Base-by-base conservation (phyloP, 192 early-diverging fungal genomes). In the Backusella morwellensis region DNA sequence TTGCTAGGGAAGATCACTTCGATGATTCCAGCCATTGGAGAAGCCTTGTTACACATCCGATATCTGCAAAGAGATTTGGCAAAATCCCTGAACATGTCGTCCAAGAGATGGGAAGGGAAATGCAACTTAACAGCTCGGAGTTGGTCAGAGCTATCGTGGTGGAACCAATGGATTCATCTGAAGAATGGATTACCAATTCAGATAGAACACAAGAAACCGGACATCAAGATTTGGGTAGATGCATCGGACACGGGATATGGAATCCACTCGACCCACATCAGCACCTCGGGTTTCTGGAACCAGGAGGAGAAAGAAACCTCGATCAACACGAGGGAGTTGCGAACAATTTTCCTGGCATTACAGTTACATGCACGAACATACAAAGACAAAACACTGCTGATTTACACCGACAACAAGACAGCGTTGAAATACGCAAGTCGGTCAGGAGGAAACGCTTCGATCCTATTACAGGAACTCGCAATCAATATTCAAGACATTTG, bases 161-260 rank as follows among this genome's bases (percentile, higher is more conserved):
- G 74, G 66, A 14, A 47, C 14, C 11, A 41, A 6, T 66, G 40
- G 0, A 1, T 63, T 15, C 7, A 5, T 12, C 6, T 38, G 21
- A 68, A 67, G 11, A 77, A 77, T 23, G 70, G 76, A 44, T 41
- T 77, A 41, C 69, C 56, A 3, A 72, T 77, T 32, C 69, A 77
- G 21, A 44, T 44, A 14, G 6, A n/a, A 32, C 17, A 17, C n/a
- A 15, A 35, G 17, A 36, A 66, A 1, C 70, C 75, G 40, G 35
- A 8, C 1, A 23, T 71, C n/a, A 71, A 9, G 9, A 68, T 78
- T 34, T 32, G 56, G 32, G 72, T 74, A 9, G 72, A 78, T 34
- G 63, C 77, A 1, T 78, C 50, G 14, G 77, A 78, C n/a, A 68
- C 71, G 36, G 77, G 77, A 7, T 78, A 66, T 47, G 77, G 77